Base-by-base conservation (phyloP, 805 yeast genomes). In the Suhomyces sp. region DNA sequence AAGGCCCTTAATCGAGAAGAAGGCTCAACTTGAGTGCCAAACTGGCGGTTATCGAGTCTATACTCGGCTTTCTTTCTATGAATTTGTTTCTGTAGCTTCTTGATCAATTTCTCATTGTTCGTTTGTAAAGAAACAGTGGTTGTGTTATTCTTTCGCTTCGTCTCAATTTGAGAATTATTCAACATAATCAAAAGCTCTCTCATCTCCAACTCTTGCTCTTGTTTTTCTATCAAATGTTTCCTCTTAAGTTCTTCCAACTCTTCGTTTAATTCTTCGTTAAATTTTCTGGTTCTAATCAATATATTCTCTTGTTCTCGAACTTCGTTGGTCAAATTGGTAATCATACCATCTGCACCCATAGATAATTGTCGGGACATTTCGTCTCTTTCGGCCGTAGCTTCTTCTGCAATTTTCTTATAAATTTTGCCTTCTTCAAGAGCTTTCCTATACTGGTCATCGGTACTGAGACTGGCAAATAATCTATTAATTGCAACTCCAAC, bases 361-460 rank as follows among this genome's bases (percentile, higher is more conserved):
- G 83, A 77, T 22, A 89, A 72, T 63, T 86, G 89, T 49, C 82
- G 73, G 29, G 83, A 80, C 73, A 89, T 75, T 31, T 81, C 83
- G 63, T 81, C 83, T 52, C 83, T 67, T 43, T 64, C 65, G 3
- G 67, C 62, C 13, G 65, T 55, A 19, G 69, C 68, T 44, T 65
- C 68, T 24, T 60, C 67, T 3, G 69, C 68, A 29, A 62, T 50
- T 51, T 58, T 58, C 57, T 60, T 59, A 43, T 52, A 60, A 24
- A 45, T 48, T 31, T 58, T 60, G 27, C 55, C 57, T 45, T 61
- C 66, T 20, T 62, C 66, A 41, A 69, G 53, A 4, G 97, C 96
- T 53, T 87, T 78, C 48, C 84, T 76, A 10, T 96, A 96, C 69
- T 86, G 85, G 49, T 89, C 96, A 65, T 93, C 97, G 0, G 97